Base-by-base conservation (phyloP, 768 basidiomycete species). In the Gyrodon lividus region DNA sequence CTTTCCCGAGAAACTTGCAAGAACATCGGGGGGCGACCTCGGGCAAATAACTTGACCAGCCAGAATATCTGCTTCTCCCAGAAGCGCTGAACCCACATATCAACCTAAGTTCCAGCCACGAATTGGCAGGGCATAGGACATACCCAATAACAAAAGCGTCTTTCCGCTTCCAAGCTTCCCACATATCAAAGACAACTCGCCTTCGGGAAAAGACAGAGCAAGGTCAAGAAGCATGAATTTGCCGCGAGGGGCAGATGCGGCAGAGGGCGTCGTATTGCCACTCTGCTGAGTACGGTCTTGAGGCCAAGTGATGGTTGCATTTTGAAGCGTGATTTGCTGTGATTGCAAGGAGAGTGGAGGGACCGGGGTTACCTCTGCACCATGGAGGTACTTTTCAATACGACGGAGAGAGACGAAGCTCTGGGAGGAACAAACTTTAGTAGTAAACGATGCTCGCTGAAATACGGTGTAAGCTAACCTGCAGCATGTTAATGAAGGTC, bases 101-200 rank as follows among this genome's bases (percentile, higher is more conserved):
- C 58, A 62, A 50, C 17, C 38, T 22, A n/a, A 42, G 26, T n/a
- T 34, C 30, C 9, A 48, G 8, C 6, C 2, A 7, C 5, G 34
- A n/a, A 13, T 22, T 40, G 19, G 30, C 23, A 17, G 16, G 19
- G 22, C 28, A 28, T 8, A 28, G 38, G 5, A 46, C 65, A 5
- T 56, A 79, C 88, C 78, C 28, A 88, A 75, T n/a, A 96, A 71
- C 26, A 96, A 66, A 6, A 97, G 71, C 0, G 92, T 89, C 72
- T 96, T 97, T 23, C 94, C 93, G 16, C 87, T 87, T 4, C 92
- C 93, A 9, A 96, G 75, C 62, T 92, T 91, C 2, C 94, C 94
- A 61, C 92, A 94, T 16, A 97, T 79, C 14, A 97, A 76, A 2
- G 89, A 86, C 22, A 96, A 74, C 66, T 89, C 80, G 23, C 89